Conservation (phyloP, 345 rosid genomes). For the Heritiera fomes region DNA sequence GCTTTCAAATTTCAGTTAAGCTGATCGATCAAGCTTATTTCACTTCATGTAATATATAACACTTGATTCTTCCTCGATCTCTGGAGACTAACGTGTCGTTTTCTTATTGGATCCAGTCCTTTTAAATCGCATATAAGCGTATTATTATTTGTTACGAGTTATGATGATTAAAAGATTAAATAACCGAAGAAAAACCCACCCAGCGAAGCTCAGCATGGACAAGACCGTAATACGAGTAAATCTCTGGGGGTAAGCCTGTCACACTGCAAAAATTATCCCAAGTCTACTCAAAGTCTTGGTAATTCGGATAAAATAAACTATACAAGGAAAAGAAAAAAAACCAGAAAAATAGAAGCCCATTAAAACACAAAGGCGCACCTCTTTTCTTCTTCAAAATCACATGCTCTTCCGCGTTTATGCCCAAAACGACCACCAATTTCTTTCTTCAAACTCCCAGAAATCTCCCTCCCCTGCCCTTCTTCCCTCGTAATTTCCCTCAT, state of each 20-base stretch:
- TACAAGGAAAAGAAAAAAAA: not conserved
- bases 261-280: conserved; percentile 10
- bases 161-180: not conserved
- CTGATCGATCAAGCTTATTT: not conserved
- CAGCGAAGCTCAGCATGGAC: not conserved
- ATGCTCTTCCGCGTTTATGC: conserved; percentile 10
- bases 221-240: conserved; percentile 10
- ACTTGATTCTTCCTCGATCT: not conserved
- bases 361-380: not conserved
- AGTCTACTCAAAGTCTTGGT: conserved; percentile 26
- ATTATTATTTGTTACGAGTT: not conserved
- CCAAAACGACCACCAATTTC: not conserved
- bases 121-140: not conserved
- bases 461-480: not conserved
- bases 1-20: not conserved
- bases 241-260: conserved; percentile 19
- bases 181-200: not conserved
- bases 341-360: not conserved
- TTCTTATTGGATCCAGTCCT: not conserved
- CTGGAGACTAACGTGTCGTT: not conserved
- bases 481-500: conserved; percentile 7
- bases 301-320: not conserved
- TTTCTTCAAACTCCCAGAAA: not conserved
- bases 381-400: not conserved
- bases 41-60: not conserved